Conservation (phyloP, 2,329 filamentous ascomycete genomes). For the Pyrenophora tritici-repentis region DNA sequence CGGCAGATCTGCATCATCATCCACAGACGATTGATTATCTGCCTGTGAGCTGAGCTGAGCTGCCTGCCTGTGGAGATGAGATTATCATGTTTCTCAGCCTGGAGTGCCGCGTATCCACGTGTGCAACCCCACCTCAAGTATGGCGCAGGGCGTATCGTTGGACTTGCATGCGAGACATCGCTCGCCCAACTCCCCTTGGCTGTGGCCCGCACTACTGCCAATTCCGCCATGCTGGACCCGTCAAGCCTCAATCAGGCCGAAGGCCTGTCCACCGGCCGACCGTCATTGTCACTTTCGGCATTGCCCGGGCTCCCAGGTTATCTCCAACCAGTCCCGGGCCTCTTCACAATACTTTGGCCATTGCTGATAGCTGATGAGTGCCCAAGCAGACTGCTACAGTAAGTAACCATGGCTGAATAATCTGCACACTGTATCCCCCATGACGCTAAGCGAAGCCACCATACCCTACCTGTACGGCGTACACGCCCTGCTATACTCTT, state of each 20-base stretch:
- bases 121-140: conserved; percentile 29
- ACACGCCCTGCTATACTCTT: no score
- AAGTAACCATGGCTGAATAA: no score
- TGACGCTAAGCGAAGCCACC: no score
- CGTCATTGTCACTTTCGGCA: conserved; percentile 19
- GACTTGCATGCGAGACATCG: conserved; percentile 41
- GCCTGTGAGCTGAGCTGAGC: conserved; percentile 2
- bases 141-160: conserved; percentile 17
- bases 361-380: no score
- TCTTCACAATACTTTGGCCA: background rate
- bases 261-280: conserved; percentile 19
- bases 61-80: conserved; percentile 8
- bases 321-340: conserved; percentile 7
- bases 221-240: conserved; percentile 31
- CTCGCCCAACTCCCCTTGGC: conserved; percentile 32
- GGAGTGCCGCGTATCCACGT: conserved; percentile 30
- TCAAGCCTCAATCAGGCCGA: conserved; percentile 5
- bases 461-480: no score
- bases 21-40: conserved; percentile 20
- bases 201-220: conserved; percentile 20
- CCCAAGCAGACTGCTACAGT: no score
- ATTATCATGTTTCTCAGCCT: conserved; percentile 21
- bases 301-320: conserved; percentile 5
- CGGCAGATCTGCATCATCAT: conserved; percentile 21
- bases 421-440: no score